phyloP scores from a whole-genome alignment of 495 filamentous ascomycete genomes.

The Trichoderma parareesei region DNA sequence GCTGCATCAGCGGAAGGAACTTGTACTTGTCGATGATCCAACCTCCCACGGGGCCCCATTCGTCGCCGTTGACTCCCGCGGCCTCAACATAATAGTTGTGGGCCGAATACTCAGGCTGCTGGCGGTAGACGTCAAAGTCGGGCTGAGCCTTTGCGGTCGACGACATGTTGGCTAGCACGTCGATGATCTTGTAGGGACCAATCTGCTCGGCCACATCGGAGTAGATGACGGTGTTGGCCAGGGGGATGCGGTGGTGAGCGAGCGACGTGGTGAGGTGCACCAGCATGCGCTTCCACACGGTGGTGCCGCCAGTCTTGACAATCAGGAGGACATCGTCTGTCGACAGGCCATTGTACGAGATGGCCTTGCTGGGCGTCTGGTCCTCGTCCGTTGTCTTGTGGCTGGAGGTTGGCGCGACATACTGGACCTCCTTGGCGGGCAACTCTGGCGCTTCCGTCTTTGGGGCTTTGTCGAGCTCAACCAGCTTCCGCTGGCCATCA shows the following conservation, averaged over 20 bases:
- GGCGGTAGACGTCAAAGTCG: conserved; percentile 3
- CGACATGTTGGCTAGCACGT: neutral
- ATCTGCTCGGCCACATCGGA: neutral
- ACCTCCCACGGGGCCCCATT: conserved; percentile 8
- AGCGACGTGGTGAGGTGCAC: neutral
- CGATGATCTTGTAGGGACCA: neutral
- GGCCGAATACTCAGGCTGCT: neutral
- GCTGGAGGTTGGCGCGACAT: neutral
- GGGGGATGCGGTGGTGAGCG: neutral
- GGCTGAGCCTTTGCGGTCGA: neutral
- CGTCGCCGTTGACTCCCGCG: neutral
- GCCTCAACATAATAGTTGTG: conserved; percentile 6
- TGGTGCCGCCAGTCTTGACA: conserved; percentile 4
- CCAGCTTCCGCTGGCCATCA: neutral
- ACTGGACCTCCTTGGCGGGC: neutral
- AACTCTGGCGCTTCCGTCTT: neutral
- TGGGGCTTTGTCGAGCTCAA: neutral
- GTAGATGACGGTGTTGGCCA: conserved; percentile 5
- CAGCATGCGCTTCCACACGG: conserved; percentile 4
- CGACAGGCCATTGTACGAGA: conserved; percentile 1
- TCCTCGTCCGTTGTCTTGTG: neutral
- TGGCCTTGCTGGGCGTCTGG: neutral
- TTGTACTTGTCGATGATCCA: conserved; percentile 9
- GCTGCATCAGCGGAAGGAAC: neutral
- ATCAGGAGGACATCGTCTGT: neutral